A percentile compares a stretch with the other conserved stretches of the same genome.
phyloP scores from a whole-genome alignment of 2,329 filamentous ascomycete species.

The Hypoxylon sp. region DNA sequence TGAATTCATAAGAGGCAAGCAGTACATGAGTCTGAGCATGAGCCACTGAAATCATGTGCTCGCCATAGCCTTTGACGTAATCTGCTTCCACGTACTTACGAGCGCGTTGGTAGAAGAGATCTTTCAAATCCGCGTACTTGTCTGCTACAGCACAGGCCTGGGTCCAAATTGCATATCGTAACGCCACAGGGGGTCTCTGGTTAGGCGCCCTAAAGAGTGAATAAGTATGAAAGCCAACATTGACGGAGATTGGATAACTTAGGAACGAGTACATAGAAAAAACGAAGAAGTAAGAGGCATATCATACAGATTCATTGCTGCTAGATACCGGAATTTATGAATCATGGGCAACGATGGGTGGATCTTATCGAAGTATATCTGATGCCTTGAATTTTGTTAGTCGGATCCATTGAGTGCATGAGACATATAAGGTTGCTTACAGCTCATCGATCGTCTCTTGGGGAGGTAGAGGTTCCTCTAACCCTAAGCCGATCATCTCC shows the following conservation, averaged over 20 bases:
- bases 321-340: constrained; percentile 87
- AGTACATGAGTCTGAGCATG: constrained; percentile 90
- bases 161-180: constrained; percentile 98
- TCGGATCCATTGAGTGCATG: not conserved
- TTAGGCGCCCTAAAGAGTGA: constrained; percentile 73
- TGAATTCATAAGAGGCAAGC: constrained; percentile 90
- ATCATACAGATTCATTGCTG: constrained; percentile 84
- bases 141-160: constrained; percentile 88
- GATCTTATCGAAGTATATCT: constrained; percentile 91
- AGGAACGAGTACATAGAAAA: not conserved
- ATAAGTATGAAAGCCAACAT: constrained; percentile 30
- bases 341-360: constrained; percentile 90
- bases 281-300: constrained; percentile 11
- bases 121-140: constrained; percentile 83
- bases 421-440: constrained; percentile 61
- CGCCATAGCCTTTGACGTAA: constrained; percentile 92
- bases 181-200: constrained; percentile 86
- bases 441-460: constrained; percentile 84
- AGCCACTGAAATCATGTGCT: constrained; percentile 86
- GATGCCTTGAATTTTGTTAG: constrained; percentile 68
- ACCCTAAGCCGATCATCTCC: constrained; percentile 78
- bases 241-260: not conserved
- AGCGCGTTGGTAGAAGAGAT: constrained; percentile 90
- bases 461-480: constrained; percentile 72
- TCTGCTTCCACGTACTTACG: constrained; percentile 92